Conservation (phyloP, 257 asterid genomes). For the Solanum pennellii region DNA sequence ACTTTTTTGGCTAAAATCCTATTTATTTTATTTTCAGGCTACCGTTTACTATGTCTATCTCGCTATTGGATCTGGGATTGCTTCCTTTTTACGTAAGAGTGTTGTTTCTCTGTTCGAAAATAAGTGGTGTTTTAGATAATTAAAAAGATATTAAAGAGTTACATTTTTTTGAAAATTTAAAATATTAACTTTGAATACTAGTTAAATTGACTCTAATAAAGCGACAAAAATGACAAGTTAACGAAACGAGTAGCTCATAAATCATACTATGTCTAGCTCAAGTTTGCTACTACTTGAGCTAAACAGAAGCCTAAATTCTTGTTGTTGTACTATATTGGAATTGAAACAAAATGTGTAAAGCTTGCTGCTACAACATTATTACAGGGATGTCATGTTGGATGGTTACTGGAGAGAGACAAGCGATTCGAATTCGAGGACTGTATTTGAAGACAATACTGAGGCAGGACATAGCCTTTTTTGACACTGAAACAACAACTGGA, state of each 20-base stretch:
- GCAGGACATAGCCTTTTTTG: slow-evolving; percentile 57
- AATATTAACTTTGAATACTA: no score
- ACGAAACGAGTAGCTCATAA: no score
- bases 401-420: slow-evolving; percentile 57
- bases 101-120: no score
- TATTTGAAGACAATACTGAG: slow-evolving; percentile 42
- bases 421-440: slow-evolving; percentile 39
- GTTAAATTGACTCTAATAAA: no score
- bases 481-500: slow-evolving; percentile 50
- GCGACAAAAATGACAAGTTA: no score
- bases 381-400: slow-evolving; percentile 61
- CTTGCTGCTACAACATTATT: not conserved
- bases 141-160: no score
- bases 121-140: not conserved
- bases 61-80: slow-evolving; percentile 44
- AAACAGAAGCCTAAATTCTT: not conserved
- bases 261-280: no score
- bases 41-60: slow-evolving; percentile 34
- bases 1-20: no score
- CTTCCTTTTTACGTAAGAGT: slow-evolving; percentile 54
- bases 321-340: not conserved
- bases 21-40: slow-evolving; percentile 26
- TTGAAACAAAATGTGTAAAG: not conserved
- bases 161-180: no score
- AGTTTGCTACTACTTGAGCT: no score